Percentiles rank a stretch among this genome's conserved stretches.
Conservation (phyloP, 2,329 filamentous ascomycete genomes). For the Didymella sp. region DNA sequence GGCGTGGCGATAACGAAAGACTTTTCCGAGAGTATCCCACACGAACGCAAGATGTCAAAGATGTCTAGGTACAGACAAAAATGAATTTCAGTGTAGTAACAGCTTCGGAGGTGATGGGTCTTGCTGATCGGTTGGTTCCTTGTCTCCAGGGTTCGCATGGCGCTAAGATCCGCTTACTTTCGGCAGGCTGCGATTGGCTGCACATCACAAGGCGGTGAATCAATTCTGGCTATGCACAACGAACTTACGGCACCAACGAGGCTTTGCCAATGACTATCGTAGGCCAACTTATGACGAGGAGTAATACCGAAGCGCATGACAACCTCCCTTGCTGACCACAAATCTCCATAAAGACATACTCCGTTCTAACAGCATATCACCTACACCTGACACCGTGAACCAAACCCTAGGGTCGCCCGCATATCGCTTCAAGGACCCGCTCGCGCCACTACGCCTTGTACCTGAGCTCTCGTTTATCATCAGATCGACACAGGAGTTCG, state of each 20-base stretch:
- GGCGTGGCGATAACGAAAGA: neutral
- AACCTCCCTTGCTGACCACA: constrained; percentile 25
- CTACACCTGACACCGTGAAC: constrained; percentile 23
- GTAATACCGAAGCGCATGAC: constrained; percentile 26
- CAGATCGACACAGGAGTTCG: constrained; percentile 14
- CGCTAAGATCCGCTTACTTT: constrained; percentile 37
- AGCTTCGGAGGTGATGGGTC: constrained; percentile 8
- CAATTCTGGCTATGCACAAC: constrained; percentile 11
- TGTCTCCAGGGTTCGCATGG: neutral
- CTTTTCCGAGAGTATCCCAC: neutral
- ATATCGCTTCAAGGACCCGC: constrained; percentile 36
- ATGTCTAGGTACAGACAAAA: neutral
- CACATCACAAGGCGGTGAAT: constrained; percentile 19
- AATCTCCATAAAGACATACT: constrained; percentile 27
- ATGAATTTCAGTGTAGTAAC: constrained; percentile 1
- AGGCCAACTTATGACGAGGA: constrained; percentile 28
- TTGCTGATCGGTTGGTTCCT: constrained; percentile 15
- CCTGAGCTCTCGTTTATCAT: constrained; percentile 23
- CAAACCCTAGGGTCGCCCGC: constrained; percentile 29
- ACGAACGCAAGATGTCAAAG: neutral
- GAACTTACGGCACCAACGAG: constrained; percentile 23
- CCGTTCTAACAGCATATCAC: constrained; percentile 25
- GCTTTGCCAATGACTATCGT: constrained; percentile 26
- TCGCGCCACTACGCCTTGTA: constrained; percentile 29
- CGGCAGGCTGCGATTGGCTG: constrained; percentile 29